Evolutionary conservation across 176 grass and related monocot species (phyloP), one percentile per base, ranked within the genome.

Genomic region (Aegilops sharonensis): DNA sequence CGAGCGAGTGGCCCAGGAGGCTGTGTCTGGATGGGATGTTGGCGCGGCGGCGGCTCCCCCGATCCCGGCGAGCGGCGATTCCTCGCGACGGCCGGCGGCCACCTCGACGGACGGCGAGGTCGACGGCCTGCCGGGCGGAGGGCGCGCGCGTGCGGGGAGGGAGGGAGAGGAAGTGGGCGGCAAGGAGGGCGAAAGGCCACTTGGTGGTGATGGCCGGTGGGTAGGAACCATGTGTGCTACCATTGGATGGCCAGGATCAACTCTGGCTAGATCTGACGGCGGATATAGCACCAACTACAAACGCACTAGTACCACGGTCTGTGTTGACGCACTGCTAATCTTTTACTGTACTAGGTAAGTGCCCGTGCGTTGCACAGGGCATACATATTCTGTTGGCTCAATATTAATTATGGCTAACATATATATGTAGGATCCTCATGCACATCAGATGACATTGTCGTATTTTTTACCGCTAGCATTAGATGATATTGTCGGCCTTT

Each of bases 61-160:
- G 89, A 83, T 90, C 84, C 89, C 84, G 6, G 72, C 11, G 7
- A 43, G 7, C 63, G 37, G 57, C 68, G 27, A 57, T 4, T 17
- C 11, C 61, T 36, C 48, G 43, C 40, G 8, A 11, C 39, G 39
- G 21, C 69, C 36, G 48, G 70, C 8, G 84, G 25, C 63, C 37
- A 4, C 59, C 76, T 57, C 37, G 35, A 36, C 43, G 43, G n/a
- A 82, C 29, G 52, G 72, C 8, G 84, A 90, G 72, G 24, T 64
- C 75, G 52, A 34, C 75, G 52, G 20, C 65, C 66, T 23, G 65
- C 40, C 62, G 32, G 88, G 79, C 79, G 73, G 79, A 48, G 34
- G 64, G 78, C 37, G 64, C 10, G 50, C 62, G 73, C 54, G 29
- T 23, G 73, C 73, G 64, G 52, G 72, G 12, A 36, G 50, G 37